Base-by-base conservation (phyloP, 2,329 filamentous ascomycete genomes). In the Pseudogymnoascus sp. region DNA sequence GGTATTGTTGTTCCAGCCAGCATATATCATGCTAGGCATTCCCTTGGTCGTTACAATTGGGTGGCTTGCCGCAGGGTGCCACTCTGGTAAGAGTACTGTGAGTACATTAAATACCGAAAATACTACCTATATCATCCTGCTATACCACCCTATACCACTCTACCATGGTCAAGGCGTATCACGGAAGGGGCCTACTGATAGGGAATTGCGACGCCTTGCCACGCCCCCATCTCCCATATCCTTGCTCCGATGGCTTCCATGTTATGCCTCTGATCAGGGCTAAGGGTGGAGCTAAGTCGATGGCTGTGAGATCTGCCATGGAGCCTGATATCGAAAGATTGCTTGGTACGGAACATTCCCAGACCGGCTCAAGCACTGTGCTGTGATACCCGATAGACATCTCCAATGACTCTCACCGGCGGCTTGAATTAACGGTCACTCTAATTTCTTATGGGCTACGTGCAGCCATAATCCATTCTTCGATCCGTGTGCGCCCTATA, bases 21-120 rank as follows among this genome's bases (percentile, higher is more conserved):
- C 36, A 40, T 61, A 26, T 39, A 11, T 39, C 34, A 61, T 42
- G 59, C 59, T 42, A 40, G 59, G 36, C 59, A 61, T 61, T 61
- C 36, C 59, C 59, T 40, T 61, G 59, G 59, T 40, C 26, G 36
- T 61, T 40, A 26, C 39, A 26, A 61, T 61, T 61, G 59, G 59
- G 40, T 61, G 59, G 36, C 39, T 61, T 61, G 59, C 39, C 59
- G 59, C 59, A 61, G 59, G 59, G 59, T 39, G 59, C 59, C 34
- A 61, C 59, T 61, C 39, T 39, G 34, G 36, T 60, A 26, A 31
- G 47, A 21, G 31, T 54, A 26, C 57, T 39, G 16, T 16, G 31
- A 37, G 57, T 60, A 54, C 47, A 57, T 18, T 3, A 57, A 31
- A 54, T 54, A 31, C 47, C 10, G 31, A 34, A 57, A 26, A 40